Base-by-base conservation (phyloP, 352 stramenopile genomes). In the Thraustochytrium striatum region DNA sequence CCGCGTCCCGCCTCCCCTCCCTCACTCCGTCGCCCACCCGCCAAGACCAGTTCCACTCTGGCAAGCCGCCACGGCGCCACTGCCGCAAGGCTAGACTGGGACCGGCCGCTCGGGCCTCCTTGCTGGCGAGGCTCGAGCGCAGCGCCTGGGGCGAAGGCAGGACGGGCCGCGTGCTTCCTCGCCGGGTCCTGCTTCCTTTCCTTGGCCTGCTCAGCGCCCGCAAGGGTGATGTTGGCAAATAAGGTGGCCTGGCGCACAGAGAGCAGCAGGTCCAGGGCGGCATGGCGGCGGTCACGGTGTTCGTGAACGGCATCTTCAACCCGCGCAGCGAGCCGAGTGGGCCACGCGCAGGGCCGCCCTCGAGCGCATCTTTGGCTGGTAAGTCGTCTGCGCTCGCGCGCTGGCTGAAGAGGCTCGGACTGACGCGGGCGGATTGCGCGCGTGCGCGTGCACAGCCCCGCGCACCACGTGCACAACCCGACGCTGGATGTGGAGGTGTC, bases 231-330 rank as follows among this genome's bases (percentile, higher is more conserved):
- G n/a, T n/a, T n/a, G n/a, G n/a, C n/a, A n/a, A n/a, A n/a, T n/a
- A n/a, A n/a, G n/a, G n/a, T n/a, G n/a, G n/a, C n/a, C n/a, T n/a
- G n/a, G n/a, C n/a, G n/a, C n/a, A n/a, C n/a, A n/a, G n/a, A n/a
- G n/a, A n/a, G n/a, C n/a, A n/a, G 59, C 19, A 16, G 0, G 32
- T 70, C 0, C 21, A 70, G 21, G 59, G 59, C 30, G 3, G 5
- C 33, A 11, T 21, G 33, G 59, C 32, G 33, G n/a, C n/a, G n/a
- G n/a, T 55, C 47, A 75, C 65, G 9, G 65, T 75, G 7, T 75
- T 75, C 47, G 65, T 75, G 50, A 75, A 75, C 36, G 65, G 65
- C 8, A 16, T 75, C 28, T 75, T 75, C 35, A 75, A 58, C 50
- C 65, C 65, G 11, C 25, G 25, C 19, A 43, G 61, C 25, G 41